Evolutionary conservation across 2,329 filamentous ascomycete genomes (phyloP), one percentile per base, ranked within the genome.

Genomic region (Rhynchosporium secalis): DNA sequence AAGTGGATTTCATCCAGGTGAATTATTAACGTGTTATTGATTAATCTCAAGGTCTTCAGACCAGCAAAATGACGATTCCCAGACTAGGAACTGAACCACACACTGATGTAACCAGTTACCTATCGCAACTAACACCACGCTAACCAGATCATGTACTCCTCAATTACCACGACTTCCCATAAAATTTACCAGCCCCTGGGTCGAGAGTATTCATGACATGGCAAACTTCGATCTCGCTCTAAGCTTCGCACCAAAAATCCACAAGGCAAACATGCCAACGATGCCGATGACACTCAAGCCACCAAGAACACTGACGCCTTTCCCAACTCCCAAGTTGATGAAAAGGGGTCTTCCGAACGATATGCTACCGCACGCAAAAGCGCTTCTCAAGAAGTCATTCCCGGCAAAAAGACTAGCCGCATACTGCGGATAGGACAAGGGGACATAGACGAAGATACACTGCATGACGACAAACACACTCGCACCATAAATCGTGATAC

Each of bases 291-390:
- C 76, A 60, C 78, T 81, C 55, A 85, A 69, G 1, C 82, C 83
- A 3, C 79, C 86, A 3, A 89, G 77, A 40, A 89, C 70, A 64
- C 78, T 83, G 0, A 81, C 79, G 5, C 86, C 87, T 55, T 75
- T 77, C 3, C 78, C 83, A n/a, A 89, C 81, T 13, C 85, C 85
- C 4, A 88, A 69, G 68, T 85, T 83, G 20, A 75, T 73, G 62
- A 82, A 88, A 60, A 89, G 76, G 4, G 86, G 85, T 49, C 81
- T 78, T 0, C 82, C 80, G 68, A 87, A 87, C 26, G 87, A 74
- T 51, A 88, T 80, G 26, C 81, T 82, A 0, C 80, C 85, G 61
- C 82, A 85, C 3, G 86, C 86, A 3, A 89, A 74, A 2, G 83
- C 80, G 36, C 78, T 80, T 46, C 83, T 78, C 73, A 82, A 80